These are phyloP conservation scores for Alectoria sarmentosa DNA, from an alignment of 495 filamentous ascomycete species.

Conservation along the genomic window DNA sequence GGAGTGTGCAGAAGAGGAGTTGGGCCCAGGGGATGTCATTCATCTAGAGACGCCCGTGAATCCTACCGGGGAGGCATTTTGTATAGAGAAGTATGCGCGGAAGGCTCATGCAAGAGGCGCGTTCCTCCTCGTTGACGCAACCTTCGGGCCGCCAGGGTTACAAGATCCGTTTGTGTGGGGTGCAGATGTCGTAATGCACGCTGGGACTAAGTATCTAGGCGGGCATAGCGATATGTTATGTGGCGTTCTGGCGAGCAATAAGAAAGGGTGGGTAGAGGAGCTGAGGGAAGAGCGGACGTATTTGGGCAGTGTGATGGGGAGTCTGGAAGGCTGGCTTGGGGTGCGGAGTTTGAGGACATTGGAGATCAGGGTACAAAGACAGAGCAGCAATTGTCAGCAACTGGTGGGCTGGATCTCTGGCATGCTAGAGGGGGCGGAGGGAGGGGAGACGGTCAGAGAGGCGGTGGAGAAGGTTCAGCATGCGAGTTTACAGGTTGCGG, in stretches of 20 bases:
- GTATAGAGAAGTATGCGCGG: slow-evolving; percentile 60
- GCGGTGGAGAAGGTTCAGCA: slow-evolving; percentile 59
- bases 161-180: slow-evolving; percentile 78
- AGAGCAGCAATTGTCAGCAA: slow-evolving; percentile 57
- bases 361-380: slow-evolving; percentile 69
- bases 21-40: slow-evolving; percentile 71
- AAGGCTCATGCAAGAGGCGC: slow-evolving; percentile 68
- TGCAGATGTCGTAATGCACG: slow-evolving; percentile 83
- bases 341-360: slow-evolving; percentile 79
- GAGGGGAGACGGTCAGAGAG: slow-evolving; percentile 40
- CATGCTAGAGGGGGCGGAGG: slow-evolving; percentile 35
- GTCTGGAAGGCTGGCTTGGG: slow-evolving; percentile 86
- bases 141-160: slow-evolving; percentile 86
- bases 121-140: slow-evolving; percentile 76
- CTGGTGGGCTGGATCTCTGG: slow-evolving; percentile 66
- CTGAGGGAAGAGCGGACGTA: slow-evolving; percentile 59
- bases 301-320: slow-evolving; percentile 84
- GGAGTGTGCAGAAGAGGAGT: slow-evolving; percentile 47
- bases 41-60: slow-evolving; percentile 92
- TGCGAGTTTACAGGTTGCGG: slow-evolving; percentile 64
- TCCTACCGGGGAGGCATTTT: slow-evolving; percentile 71
- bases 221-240: slow-evolving; percentile 89
- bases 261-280: slow-evolving; percentile 47
- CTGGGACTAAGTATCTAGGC: slow-evolving; percentile 90
- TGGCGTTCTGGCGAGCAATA: slow-evolving; percentile 64